These are phyloP conservation scores for Myxozyma sirexii DNA, from an alignment of 805 yeast species.

Conservation along the genomic window DNA sequence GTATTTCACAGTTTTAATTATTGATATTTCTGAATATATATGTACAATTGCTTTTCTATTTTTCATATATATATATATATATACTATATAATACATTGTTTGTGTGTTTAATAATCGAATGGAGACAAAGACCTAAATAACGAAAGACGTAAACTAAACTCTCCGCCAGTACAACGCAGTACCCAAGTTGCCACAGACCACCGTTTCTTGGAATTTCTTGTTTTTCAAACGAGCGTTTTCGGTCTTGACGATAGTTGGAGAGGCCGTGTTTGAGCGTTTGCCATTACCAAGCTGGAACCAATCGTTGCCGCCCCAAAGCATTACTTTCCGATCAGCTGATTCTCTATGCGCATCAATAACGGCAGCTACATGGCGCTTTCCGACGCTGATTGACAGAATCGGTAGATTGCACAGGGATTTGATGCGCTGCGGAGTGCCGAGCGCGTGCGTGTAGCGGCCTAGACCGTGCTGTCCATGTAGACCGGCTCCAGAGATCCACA, in stretches of 20 bases:
- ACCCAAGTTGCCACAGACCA: slow-evolving; percentile 26
- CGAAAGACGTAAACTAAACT: neutral
- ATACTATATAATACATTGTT: neutral
- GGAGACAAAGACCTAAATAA: neutral
- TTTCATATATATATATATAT: too few species aligned
- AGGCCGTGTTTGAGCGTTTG: slow-evolving; percentile 54
- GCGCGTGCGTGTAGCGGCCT: slow-evolving; percentile 74
- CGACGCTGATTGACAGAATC: slow-evolving; percentile 59
- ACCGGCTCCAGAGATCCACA: slow-evolving; percentile 80
- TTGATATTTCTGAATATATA: too few species aligned
- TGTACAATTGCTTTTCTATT: too few species aligned
- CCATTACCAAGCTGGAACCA: slow-evolving; percentile 86
- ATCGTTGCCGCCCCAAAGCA: slow-evolving; percentile 79
- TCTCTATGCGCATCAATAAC: slow-evolving; percentile 53
- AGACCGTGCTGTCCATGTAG: slow-evolving; percentile 83
- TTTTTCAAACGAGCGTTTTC: slow-evolving; percentile 5
- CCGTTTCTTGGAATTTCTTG: slow-evolving; percentile 14
- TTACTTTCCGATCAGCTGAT: slow-evolving; percentile 18
- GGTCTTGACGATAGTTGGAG: neutral
- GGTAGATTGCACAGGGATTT: slow-evolving; percentile 49
- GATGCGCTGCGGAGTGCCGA: slow-evolving; percentile 64
- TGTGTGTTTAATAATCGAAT: neutral
- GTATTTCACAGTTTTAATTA: too few species aligned
- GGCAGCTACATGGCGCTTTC: slow-evolving; percentile 66
- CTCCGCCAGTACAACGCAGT: slow-evolving; percentile 32